Conservation (phyloP, 1,284 basidiomycete species). For the Ganoderma lucidum region DNA sequence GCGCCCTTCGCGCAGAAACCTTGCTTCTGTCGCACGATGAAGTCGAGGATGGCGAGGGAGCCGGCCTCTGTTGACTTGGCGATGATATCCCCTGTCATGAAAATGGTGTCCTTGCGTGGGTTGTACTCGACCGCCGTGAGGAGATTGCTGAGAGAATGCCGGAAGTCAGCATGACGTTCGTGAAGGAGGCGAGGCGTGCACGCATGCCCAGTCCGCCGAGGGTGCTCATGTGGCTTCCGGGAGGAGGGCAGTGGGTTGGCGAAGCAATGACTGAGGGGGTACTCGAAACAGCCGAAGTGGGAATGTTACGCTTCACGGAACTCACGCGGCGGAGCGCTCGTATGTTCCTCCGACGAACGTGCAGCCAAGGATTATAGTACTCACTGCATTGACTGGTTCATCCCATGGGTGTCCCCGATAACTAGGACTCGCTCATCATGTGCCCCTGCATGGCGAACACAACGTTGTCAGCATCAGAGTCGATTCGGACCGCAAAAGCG, state of each 20-base stretch:
- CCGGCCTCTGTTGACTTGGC: conserved; percentile 69
- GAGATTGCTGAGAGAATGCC: conserved; percentile 56
- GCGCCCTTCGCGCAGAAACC: conserved; percentile 43
- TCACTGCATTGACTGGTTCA: conserved; percentile 71
- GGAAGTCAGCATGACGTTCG: conserved; percentile 15
- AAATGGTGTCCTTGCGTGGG: conserved; percentile 66
- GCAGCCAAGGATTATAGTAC: conserved; percentile 37
- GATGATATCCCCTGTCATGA: conserved; percentile 85
- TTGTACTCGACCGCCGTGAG: conserved; percentile 69
- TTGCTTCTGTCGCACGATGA: conserved; percentile 55
- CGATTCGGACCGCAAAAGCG: neutral
- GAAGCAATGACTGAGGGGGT: conserved; percentile 11
- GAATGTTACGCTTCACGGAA: conserved; percentile 16
- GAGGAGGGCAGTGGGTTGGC: conserved; percentile 10
- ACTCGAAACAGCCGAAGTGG: conserved; percentile 2
- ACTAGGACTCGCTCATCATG: conserved; percentile 68
- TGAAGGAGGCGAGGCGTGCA: neutral
- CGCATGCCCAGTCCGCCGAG: neutral
- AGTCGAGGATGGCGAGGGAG: conserved; percentile 71
- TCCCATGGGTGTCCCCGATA: conserved; percentile 89
- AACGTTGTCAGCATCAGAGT: conserved; percentile 8
- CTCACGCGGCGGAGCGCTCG: conserved; percentile 14
- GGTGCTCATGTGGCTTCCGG: neutral
- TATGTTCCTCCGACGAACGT: conserved; percentile 16
- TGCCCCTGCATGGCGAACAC: conserved; percentile 48